These are phyloP conservation scores for Decorospora gaudefroyi DNA, from an alignment of 2,329 filamentous ascomycete genomes.

Conservation along the genomic window DNA sequence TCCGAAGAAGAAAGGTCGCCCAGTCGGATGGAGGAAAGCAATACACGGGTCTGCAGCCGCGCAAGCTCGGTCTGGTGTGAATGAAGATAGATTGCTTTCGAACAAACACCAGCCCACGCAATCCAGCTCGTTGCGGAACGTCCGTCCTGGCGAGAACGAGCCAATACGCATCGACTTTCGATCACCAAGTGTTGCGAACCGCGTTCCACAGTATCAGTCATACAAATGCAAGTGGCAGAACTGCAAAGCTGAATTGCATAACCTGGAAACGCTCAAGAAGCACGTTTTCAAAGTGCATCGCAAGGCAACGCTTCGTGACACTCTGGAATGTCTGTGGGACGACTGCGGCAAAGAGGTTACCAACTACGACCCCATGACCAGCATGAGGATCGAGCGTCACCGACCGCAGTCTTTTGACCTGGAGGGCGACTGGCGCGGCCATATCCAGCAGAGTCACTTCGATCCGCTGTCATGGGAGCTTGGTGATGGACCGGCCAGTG, in stretches of 20 bases:
- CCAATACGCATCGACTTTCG: slow-evolving; percentile 36
- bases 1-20: slow-evolving; percentile 54
- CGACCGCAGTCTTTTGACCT: slow-evolving; percentile 44
- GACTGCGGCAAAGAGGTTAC: slow-evolving; percentile 46
- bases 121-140: slow-evolving; percentile 36
- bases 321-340: slow-evolving; percentile 54
- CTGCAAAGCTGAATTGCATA: slow-evolving; percentile 64
- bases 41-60: slow-evolving; percentile 49
- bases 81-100: slow-evolving; percentile 17
- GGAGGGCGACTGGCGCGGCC: slow-evolving; percentile 53
- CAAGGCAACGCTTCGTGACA: slow-evolving; percentile 40
- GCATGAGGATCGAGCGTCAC: slow-evolving; percentile 26
- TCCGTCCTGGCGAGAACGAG: slow-evolving; percentile 19
- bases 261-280: slow-evolving; percentile 62
- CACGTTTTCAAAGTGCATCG: slow-evolving; percentile 63
- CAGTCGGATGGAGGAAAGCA: slow-evolving; percentile 56
- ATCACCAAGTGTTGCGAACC: slow-evolving; percentile 37
- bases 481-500: slow-evolving; percentile 63
- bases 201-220: slow-evolving; percentile 49
- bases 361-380: slow-evolving; percentile 29
- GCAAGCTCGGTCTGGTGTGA: slow-evolving; percentile 30
- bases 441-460: slow-evolving; percentile 60
- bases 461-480: slow-evolving; percentile 59
- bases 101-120: slow-evolving; percentile 24
- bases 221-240: slow-evolving; percentile 63